These are phyloP conservation scores for Plasmodium billcollinsi DNA, from an alignment of 169 alveolate species.

Conservation along the genomic window DNA sequence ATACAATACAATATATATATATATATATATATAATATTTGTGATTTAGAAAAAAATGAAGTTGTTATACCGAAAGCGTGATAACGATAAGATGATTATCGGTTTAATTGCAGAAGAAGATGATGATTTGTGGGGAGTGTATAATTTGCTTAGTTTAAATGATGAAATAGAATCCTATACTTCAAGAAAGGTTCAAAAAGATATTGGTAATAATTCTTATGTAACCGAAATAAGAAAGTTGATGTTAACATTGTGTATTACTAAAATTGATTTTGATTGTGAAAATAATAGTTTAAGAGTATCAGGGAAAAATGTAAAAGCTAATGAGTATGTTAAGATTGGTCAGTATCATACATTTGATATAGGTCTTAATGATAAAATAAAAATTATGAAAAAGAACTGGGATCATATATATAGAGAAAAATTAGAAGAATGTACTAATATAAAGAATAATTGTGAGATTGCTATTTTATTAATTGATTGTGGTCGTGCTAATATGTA, in stretches of 20 bases:
- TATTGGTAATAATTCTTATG: constrained; percentile 56
- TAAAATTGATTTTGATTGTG: constrained; percentile 79
- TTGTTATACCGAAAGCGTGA: constrained; percentile 34
- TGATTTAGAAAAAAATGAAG: constrained; percentile 18
- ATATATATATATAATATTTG: not conserved
- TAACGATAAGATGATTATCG: constrained; percentile 18
- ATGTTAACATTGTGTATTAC: constrained; percentile 19
- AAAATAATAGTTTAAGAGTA: constrained; percentile 79
- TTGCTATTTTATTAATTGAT: constrained; percentile 34
- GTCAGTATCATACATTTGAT: constrained; percentile 86
- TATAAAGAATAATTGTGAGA: constrained; percentile 8
- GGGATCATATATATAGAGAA: constrained; percentile 24
- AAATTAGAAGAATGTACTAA: constrained; percentile 71
- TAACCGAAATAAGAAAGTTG: constrained; percentile 52
- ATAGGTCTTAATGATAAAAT: constrained; percentile 79
- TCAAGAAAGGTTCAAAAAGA: constrained; percentile 75
- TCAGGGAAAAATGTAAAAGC: constrained; percentile 81
- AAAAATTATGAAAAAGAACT: constrained; percentile 79
- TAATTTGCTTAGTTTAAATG: constrained; percentile 79
- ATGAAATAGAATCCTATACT: constrained; percentile 79
- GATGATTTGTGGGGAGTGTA: constrained; percentile 86
- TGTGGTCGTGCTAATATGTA: constrained; percentile 71
- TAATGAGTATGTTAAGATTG: constrained; percentile 78
- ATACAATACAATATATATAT: not conserved
- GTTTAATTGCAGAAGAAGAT: constrained; percentile 76